A percentile compares a stretch with the other conserved stretches of the same genome.
Evolutionary conservation across 2,329 filamentous ascomycete species (phyloP).

Genomic region (Ceratocystis harringtonii): DNA sequence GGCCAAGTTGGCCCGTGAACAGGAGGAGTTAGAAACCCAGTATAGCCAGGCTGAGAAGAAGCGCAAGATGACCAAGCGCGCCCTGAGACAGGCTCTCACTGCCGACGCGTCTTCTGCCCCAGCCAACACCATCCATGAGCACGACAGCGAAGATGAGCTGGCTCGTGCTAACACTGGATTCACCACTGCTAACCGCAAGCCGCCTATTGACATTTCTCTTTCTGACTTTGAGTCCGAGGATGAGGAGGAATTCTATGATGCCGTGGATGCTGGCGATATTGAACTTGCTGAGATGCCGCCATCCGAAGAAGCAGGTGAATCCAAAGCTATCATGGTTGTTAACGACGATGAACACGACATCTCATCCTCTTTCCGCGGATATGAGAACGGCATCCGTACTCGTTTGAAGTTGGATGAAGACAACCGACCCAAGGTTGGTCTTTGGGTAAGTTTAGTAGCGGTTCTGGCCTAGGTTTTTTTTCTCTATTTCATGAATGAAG

Average conservation of each 20-base stretch:
- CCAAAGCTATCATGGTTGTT: slow-evolving; percentile 24
- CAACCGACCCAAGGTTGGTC: slow-evolving; percentile 79
- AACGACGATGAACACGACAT: slow-evolving; percentile 42
- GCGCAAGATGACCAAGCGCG: slow-evolving; percentile 75
- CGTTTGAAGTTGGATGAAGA: slow-evolving; percentile 81
- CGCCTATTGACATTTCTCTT: slow-evolving; percentile 25
- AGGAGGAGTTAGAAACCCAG: slow-evolving; percentile 75
- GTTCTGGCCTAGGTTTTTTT: not conserved
- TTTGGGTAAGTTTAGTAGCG: slow-evolving; percentile 59
- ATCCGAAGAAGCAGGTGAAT: slow-evolving; percentile 27
- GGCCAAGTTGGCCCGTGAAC: slow-evolving; percentile 88
- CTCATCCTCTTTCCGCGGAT: slow-evolving; percentile 66
- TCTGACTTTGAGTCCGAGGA: slow-evolving; percentile 71
- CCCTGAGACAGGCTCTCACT: slow-evolving; percentile 71
- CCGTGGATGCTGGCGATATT: slow-evolving; percentile 83
- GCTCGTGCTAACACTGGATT: not conserved
- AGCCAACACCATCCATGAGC: slow-evolving; percentile 23
- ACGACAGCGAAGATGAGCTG: slow-evolving; percentile 22
- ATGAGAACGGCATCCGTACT: slow-evolving; percentile 72
- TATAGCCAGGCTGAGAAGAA: slow-evolving; percentile 85
- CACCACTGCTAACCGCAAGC: not conserved
- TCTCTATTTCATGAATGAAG: not conserved
- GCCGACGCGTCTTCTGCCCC: slow-evolving; percentile 27
- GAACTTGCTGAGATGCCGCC: slow-evolving; percentile 57
- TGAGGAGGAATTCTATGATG: slow-evolving; percentile 93